A percentile compares a stretch with the other conserved stretches of the same genome.
Conservation (phyloP, 768 basidiomycete species). For the Rhizopogon sp. region DNA sequence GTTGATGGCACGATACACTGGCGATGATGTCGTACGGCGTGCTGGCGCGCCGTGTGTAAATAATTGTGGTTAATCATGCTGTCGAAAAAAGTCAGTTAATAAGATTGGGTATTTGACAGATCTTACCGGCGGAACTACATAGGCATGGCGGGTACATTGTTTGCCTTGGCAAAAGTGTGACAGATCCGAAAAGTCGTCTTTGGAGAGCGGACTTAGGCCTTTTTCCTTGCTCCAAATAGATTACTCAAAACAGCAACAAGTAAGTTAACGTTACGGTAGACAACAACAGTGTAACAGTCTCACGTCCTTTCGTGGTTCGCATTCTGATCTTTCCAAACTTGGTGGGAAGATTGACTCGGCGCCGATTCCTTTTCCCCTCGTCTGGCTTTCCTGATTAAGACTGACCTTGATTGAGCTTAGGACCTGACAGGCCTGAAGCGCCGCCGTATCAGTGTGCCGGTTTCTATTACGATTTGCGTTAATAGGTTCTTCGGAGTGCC, state of each 20-base stretch:
- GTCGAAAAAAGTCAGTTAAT: background rate
- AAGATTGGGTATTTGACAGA: background rate
- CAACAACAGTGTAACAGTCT: slow-evolving; percentile 3
- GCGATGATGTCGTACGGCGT: background rate
- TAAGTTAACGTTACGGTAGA: slow-evolving; percentile 1
- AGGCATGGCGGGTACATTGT: background rate
- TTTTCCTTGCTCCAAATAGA: slow-evolving; percentile 1
- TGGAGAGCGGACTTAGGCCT: slow-evolving; percentile 2
- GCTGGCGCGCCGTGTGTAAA: background rate
- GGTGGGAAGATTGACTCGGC: slow-evolving; percentile 13
- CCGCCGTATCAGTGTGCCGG: slow-evolving; percentile 6
- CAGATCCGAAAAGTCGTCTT: background rate
- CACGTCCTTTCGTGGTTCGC: slow-evolving; percentile 17
- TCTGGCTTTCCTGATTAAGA: slow-evolving; percentile 7
- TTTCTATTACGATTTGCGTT: slow-evolving; percentile 7
- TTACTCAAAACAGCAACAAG: slow-evolving; percentile 4
- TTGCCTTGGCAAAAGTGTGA: background rate
- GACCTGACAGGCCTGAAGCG: background rate
- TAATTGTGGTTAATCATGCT: background rate
- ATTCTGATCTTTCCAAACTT: slow-evolving; percentile 14
- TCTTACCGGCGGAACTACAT: background rate
- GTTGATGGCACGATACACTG: too few species aligned
- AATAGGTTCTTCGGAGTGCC: slow-evolving; percentile 11
- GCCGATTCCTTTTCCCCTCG: slow-evolving; percentile 6
- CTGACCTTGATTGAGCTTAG: slow-evolving; percentile 11